Conservation (phyloP, 495 filamentous ascomycete genomes). For the Daldinia loculata region DNA sequence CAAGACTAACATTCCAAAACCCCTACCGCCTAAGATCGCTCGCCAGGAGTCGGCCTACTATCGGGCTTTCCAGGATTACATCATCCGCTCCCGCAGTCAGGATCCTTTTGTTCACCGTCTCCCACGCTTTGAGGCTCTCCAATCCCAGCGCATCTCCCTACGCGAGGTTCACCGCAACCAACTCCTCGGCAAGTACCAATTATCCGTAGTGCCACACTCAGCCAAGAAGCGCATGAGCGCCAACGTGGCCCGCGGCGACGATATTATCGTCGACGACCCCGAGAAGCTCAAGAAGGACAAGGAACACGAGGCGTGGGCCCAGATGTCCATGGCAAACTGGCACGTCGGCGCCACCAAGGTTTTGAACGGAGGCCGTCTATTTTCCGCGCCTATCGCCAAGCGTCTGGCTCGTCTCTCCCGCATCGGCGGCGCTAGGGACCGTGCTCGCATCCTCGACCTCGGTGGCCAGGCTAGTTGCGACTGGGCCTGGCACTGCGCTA, state of each 20-base stretch:
- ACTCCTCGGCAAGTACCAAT: constrained; percentile 79
- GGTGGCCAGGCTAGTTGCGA: constrained; percentile 85
- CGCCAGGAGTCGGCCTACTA: constrained; percentile 86
- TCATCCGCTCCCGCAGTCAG: constrained; percentile 62
- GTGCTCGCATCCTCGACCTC: constrained; percentile 82
- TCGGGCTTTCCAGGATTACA: constrained; percentile 81
- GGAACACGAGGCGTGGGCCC: constrained; percentile 78
- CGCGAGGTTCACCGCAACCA: constrained; percentile 71
- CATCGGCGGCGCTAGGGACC: constrained; percentile 58
- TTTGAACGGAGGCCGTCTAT: constrained; percentile 81
- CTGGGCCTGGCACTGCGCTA: constrained; percentile 94
- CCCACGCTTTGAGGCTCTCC: constrained; percentile 87
- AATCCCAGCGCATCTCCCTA: constrained; percentile 77
- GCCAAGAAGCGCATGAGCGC: constrained; percentile 66
- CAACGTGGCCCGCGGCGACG: constrained; percentile 66
- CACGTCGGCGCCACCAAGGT: constrained; percentile 78
- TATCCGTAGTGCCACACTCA: constrained; percentile 63
- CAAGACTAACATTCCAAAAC: constrained; percentile 55
- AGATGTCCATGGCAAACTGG: constrained; percentile 80
- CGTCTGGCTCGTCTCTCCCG: constrained; percentile 61
- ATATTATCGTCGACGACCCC: constrained; percentile 60
- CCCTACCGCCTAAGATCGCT: constrained; percentile 56
- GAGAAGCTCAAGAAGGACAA: constrained; percentile 75
- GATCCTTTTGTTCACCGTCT: constrained; percentile 86
- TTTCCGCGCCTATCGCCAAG: constrained; percentile 77